These are phyloP conservation scores for Ceriops tagal DNA, from an alignment of 345 rosid species.

Conservation along the genomic window DNA sequence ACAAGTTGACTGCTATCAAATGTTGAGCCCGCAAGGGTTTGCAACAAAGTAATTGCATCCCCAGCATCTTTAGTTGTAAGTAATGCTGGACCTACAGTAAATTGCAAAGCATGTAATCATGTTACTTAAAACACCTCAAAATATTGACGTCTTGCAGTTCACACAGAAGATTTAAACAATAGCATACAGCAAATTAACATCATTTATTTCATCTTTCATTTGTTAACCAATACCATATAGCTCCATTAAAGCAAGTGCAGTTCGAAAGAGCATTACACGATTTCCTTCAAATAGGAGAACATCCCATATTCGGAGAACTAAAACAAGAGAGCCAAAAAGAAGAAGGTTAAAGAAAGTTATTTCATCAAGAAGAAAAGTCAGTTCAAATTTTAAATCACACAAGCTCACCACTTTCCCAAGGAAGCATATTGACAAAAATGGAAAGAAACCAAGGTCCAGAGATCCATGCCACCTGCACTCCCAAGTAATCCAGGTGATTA, in stretches of 20 bases:
- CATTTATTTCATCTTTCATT: slow-evolving; percentile 1
- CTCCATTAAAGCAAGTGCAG: slow-evolving; percentile 94
- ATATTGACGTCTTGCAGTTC: not conserved
- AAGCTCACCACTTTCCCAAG: slow-evolving; percentile 92
- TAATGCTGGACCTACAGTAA: slow-evolving; percentile 73
- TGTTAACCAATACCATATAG: slow-evolving; percentile 54
- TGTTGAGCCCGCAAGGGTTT: slow-evolving; percentile 86
- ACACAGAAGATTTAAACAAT: slow-evolving; percentile 14
- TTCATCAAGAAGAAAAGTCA: slow-evolving; percentile 1
- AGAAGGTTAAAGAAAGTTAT: slow-evolving; percentile 4
- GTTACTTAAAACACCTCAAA: slow-evolving; percentile 4
- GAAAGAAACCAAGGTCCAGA: slow-evolving; percentile 98
- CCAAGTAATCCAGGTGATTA: slow-evolving; percentile 99
- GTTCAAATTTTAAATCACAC: slow-evolving; percentile 2
- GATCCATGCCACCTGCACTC: slow-evolving; percentile 99
- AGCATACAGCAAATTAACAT: slow-evolving; percentile 3
- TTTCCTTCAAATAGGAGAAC: slow-evolving; percentile 94
- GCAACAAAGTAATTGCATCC: slow-evolving; percentile 81
- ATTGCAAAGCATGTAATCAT: slow-evolving; percentile 11
- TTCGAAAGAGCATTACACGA: slow-evolving; percentile 88
- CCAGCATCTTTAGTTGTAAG: slow-evolving; percentile 86
- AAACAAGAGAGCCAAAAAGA: slow-evolving; percentile 18
- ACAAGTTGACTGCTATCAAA: slow-evolving; percentile 98
- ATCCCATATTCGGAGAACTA: slow-evolving; percentile 98
- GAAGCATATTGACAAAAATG: slow-evolving; percentile 89